Percentiles rank a stretch among this genome's conserved stretches.
phyloP scores from a whole-genome alignment of 1,284 basidiomycete species.

The Cutaneotrichosporon cavernicola region DNA sequence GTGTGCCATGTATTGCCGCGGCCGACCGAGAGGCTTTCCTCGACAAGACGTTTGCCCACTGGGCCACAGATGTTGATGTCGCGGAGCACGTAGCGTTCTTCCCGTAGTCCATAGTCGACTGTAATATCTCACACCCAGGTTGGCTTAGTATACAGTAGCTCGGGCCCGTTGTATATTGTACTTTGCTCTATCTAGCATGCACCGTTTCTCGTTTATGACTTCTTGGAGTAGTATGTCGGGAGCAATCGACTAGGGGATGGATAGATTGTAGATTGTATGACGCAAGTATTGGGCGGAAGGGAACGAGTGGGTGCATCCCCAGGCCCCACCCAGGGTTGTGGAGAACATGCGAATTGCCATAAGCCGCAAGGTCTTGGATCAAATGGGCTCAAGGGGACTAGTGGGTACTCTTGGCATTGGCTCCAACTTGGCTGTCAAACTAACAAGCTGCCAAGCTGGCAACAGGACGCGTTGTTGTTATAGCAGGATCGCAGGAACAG shows the following conservation, averaged over 20 bases:
- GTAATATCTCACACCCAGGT: not conserved
- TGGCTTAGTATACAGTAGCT: not conserved
- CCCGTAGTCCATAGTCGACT: not conserved
- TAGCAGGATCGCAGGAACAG: too few relatives aligned
- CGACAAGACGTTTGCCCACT: conserved; percentile 18
- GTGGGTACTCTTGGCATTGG: not conserved
- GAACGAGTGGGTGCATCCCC: not conserved
- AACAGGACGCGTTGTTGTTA: too few relatives aligned
- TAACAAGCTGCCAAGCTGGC: too few relatives aligned
- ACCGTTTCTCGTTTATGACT: too few relatives aligned
- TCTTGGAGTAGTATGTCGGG: too few relatives aligned
- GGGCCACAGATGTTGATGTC: conserved; percentile 20
- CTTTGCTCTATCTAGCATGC: not conserved
- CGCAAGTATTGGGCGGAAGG: too few relatives aligned
- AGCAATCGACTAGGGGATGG: too few relatives aligned
- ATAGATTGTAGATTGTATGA: too few relatives aligned
- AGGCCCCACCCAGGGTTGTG: not conserved
- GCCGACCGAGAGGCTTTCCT: conserved; percentile 18
- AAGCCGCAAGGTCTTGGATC: not conserved
- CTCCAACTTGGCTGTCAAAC: too few relatives aligned
- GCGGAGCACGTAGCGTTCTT: conserved; percentile 16
- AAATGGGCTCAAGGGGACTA: not conserved
- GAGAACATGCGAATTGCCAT: not conserved
- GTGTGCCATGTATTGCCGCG: conserved; percentile 22
- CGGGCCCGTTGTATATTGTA: too few relatives aligned